These are phyloP conservation scores for Colletotrichum sp. DNA, from an alignment of 2,329 filamentous ascomycete species.

Conservation along the genomic window DNA sequence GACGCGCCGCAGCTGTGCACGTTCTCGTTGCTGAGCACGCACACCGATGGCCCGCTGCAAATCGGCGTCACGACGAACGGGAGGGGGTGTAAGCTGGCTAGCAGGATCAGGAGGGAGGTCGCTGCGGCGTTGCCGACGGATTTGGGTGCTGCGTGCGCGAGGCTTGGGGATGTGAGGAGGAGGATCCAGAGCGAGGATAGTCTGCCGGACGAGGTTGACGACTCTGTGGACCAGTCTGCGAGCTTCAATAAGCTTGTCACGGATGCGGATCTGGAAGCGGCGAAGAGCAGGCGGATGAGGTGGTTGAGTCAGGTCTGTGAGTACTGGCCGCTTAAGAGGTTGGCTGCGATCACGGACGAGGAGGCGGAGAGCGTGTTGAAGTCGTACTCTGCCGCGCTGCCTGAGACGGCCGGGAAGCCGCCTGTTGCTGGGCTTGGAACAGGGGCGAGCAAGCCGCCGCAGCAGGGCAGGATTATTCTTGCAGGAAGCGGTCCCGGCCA, in stretches of 20 bases:
- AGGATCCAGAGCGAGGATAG: constrained; percentile 79
- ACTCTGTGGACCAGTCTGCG: constrained; percentile 76
- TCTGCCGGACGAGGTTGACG: constrained; percentile 48
- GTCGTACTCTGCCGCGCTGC: constrained; percentile 60
- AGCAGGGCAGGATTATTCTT: constrained; percentile 77
- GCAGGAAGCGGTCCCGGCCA: constrained; percentile 93
- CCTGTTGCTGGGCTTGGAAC: background rate
- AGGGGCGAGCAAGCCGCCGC: background rate
- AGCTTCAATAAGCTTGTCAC: constrained; percentile 84
- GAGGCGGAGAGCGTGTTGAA: constrained; percentile 81
- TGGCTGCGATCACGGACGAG: constrained; percentile 79
- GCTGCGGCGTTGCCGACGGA: constrained; percentile 77
- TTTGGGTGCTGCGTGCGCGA: constrained; percentile 77
- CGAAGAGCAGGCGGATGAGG: constrained; percentile 81
- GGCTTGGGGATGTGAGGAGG: constrained; percentile 75
- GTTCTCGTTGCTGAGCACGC: constrained; percentile 87
- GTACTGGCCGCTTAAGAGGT: constrained; percentile 90
- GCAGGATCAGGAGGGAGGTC: constrained; percentile 87
- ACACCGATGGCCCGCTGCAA: constrained; percentile 89
- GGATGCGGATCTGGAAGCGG: constrained; percentile 74
- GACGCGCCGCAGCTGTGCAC: constrained; percentile 87
- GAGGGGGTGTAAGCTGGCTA: constrained; percentile 90
- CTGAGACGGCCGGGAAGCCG: background rate
- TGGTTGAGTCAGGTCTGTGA: constrained; percentile 98
- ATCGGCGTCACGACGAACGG: constrained; percentile 96